phyloP scores from a whole-genome alignment of 1,139 yeast genomes.

The Suhomyces kunorum region DNA sequence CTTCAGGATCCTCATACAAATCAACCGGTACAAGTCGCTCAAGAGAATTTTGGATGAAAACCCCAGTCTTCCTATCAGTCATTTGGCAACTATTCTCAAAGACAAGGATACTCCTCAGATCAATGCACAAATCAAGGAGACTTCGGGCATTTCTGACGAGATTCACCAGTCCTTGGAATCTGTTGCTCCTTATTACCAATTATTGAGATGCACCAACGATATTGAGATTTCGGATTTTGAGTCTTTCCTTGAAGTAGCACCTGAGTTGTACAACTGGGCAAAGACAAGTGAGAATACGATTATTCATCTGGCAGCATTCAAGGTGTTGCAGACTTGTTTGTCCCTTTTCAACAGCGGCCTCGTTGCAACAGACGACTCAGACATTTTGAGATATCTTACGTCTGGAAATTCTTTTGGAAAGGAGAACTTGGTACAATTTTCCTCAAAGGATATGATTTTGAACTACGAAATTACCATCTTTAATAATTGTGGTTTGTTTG shows the following conservation, averaged over 20 bases:
- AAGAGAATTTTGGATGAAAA: conserved; percentile 23
- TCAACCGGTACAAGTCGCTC: conserved; percentile 29
- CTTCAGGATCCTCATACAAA: conserved; percentile 28
- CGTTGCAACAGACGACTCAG: conserved; percentile 5
- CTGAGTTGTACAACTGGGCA: conserved; percentile 10
- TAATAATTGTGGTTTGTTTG: conserved; percentile 11
- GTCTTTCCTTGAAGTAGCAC: conserved; percentile 12
- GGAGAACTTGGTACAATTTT: conserved; percentile 5
- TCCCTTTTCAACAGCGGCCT: conserved; percentile 14
- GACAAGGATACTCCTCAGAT: conserved; percentile 12
- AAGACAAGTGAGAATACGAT: conserved; percentile 3
- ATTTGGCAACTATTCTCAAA: conserved; percentile 10
- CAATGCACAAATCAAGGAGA: conserved; percentile 13
- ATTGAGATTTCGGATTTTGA: conserved; percentile 11
- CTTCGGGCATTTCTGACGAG: conserved; percentile 12
- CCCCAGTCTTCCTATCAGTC: conserved; percentile 12
- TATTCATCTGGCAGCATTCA: conserved; percentile 8
- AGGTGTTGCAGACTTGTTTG: conserved; percentile 11
- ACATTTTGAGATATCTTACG: conserved; percentile 6
- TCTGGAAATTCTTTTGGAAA: conserved; percentile 7
- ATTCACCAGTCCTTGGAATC: conserved; percentile 4
- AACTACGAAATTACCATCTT: conserved; percentile 14
- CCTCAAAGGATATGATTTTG: conserved; percentile 2
- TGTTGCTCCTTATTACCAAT: conserved; percentile 13
- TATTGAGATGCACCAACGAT: conserved; percentile 11